phyloP scores from a whole-genome alignment of 805 yeast species.

The Myxozyma sirexii region DNA sequence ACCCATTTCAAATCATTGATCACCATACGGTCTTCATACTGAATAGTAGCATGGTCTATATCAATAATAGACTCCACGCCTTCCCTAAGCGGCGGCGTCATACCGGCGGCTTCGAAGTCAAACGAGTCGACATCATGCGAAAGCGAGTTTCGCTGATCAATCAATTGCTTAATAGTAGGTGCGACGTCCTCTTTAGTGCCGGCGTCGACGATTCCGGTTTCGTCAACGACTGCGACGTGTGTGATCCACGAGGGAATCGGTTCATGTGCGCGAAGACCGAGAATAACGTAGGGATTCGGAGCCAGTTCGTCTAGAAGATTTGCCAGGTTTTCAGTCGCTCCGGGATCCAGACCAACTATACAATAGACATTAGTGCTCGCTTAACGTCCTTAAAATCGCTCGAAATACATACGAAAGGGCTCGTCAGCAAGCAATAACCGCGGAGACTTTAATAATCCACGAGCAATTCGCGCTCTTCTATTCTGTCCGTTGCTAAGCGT shows the following conservation, averaged over 20 bases:
- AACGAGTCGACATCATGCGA: constrained; percentile 16
- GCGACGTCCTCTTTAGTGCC: constrained; percentile 49
- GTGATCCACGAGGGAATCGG: constrained; percentile 77
- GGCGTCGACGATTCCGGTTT: constrained; percentile 53
- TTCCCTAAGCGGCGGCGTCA: constrained; percentile 4
- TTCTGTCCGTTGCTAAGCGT: constrained; percentile 92
- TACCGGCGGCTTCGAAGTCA: constrained; percentile 7
- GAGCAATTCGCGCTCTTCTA: constrained; percentile 85
- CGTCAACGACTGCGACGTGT: constrained; percentile 65
- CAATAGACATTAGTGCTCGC: background rate
- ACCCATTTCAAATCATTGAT: constrained; percentile 65
- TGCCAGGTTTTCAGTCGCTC: constrained; percentile 64
- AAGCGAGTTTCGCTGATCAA: constrained; percentile 15
- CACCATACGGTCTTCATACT: constrained; percentile 64
- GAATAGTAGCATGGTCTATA: constrained; percentile 63
- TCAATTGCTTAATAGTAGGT: constrained; percentile 34
- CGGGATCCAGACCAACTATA: constrained; percentile 76
- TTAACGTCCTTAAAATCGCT: background rate
- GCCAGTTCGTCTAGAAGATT: constrained; percentile 51
- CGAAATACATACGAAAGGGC: constrained; percentile 62
- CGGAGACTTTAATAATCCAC: constrained; percentile 67
- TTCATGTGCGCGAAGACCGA: constrained; percentile 81
- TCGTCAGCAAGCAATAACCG: constrained; percentile 76
- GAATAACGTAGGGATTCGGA: constrained; percentile 58
- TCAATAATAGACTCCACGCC: constrained; percentile 46